Percentiles rank a stretch among this genome's conserved stretches.
Conservation (phyloP, 192 early-diverging fungal species). For the Backusella morwellensis region DNA sequence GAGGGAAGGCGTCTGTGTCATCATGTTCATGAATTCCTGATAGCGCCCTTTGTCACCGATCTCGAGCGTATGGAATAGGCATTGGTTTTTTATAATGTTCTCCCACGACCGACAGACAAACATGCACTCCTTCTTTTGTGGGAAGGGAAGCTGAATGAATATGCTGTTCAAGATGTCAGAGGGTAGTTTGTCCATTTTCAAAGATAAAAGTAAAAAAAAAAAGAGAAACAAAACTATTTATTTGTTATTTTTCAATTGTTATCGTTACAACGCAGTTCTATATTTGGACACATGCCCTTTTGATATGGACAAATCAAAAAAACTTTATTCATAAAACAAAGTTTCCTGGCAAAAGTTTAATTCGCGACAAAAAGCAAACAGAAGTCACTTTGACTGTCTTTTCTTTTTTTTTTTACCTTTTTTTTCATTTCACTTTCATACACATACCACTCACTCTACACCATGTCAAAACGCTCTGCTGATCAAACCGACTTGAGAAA, state of each 20-base stretch:
- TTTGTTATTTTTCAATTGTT: too few species aligned
- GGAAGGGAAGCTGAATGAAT: not conserved
- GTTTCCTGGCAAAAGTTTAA: not conserved
- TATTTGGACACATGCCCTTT: too few species aligned
- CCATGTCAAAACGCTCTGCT: constrained; percentile 39
- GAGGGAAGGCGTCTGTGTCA: not conserved
- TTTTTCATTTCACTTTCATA: not conserved
- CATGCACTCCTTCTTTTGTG: not conserved
- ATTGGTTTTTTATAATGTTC: not conserved
- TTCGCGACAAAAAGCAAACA: not conserved
- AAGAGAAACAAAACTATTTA: too few species aligned
- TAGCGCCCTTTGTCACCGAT: not conserved
- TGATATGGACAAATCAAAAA: too few species aligned
- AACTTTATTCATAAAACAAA: too few species aligned
- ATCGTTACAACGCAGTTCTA: too few species aligned
- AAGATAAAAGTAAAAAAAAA: too few species aligned
- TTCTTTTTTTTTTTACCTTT: constrained; percentile 3
- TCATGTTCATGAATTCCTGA: not conserved
- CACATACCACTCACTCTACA: not conserved
- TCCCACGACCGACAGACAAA: not conserved
- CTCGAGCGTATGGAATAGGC: not conserved
- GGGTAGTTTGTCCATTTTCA: too few species aligned
- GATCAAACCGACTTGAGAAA: constrained; percentile 26
- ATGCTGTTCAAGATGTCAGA: too few species aligned
- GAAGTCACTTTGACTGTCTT: not conserved